Conservation (phyloP, 2,329 filamentous ascomycete species). For the Exophiala calicioides region DNA sequence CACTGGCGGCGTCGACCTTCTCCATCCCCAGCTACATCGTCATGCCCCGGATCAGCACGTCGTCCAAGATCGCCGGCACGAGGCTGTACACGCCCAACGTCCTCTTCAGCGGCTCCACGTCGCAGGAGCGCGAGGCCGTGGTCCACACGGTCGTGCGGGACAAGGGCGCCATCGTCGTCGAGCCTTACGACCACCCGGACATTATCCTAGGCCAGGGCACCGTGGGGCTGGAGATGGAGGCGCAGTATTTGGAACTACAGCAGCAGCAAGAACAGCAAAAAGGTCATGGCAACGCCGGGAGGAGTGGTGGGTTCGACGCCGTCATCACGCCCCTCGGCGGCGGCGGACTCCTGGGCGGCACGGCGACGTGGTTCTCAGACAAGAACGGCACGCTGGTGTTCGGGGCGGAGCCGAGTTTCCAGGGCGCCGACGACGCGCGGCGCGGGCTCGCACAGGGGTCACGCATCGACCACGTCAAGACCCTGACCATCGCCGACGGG, state of each 20-base stretch:
- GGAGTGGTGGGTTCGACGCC: constrained; percentile 55
- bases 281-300: constrained; percentile 6
- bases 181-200: constrained; percentile 89
- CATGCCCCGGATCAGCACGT: constrained; percentile 83
- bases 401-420: constrained; percentile 78
- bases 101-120: constrained; percentile 79
- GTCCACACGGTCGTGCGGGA: constrained; percentile 66
- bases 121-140: constrained; percentile 76
- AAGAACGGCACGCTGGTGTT: constrained; percentile 72
- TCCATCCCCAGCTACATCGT: constrained; percentile 81
- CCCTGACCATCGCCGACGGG: constrained; percentile 84
- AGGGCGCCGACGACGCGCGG: constrained; percentile 81
- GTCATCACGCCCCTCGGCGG: constrained; percentile 85
- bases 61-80: constrained; percentile 86
- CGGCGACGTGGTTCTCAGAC: constrained; percentile 67
- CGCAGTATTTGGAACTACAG: constrained; percentile 65
- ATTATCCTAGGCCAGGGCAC: constrained; percentile 96
- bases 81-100: constrained; percentile 74
- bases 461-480: constrained; percentile 68
- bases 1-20: constrained; percentile 75
- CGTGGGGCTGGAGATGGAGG: constrained; percentile 75
- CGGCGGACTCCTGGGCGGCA: constrained; percentile 82
- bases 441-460: constrained; percentile 64
- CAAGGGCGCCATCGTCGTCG: constrained; percentile 77
- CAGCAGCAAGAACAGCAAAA: constrained; percentile 32